A percentile compares a stretch with the other conserved stretches of the same genome.
Conservation (phyloP, 345 rosid genomes). For the Luvunga scandens region DNA sequence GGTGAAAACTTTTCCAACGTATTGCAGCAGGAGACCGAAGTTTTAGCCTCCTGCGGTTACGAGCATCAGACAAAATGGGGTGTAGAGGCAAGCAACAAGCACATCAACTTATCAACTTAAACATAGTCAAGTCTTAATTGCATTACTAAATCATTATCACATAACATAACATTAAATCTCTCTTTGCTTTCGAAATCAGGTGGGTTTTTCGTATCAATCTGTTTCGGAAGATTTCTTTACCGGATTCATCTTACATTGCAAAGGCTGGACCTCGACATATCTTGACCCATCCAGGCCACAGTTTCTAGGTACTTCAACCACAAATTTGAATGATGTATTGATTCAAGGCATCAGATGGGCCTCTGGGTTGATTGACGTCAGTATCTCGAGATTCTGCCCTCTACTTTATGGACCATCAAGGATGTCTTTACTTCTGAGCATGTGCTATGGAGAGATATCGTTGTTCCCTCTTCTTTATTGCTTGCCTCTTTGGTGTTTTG, state of each 20-base stretch:
- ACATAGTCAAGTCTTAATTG: background rate
- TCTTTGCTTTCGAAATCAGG: conserved; percentile 16
- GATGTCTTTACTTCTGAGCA: conserved; percentile 28
- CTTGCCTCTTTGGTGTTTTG: conserved; percentile 34
- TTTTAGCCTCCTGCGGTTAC: conserved; percentile 33
- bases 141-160: background rate
- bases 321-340: conserved; percentile 28
- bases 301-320: conserved; percentile 28
- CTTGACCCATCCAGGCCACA: conserved; percentile 32
- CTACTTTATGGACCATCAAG: conserved; percentile 33
- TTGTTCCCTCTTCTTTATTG: conserved; percentile 23
- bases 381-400: conserved; percentile 38
- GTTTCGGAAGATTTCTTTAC: conserved; percentile 48
- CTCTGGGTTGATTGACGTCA: conserved; percentile 27
- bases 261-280: conserved; percentile 40
- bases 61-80: conserved; percentile 44
- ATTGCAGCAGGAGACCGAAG: conserved; percentile 18
- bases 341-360: conserved; percentile 44
- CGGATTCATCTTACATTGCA: conserved; percentile 32
- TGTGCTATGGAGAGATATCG: conserved; percentile 29
- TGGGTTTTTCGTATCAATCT: conserved; percentile 36
- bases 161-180: background rate
- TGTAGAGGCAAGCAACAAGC: conserved; percentile 23
- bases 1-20: background rate
- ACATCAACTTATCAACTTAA: background rate